phyloP scores from a whole-genome alignment of 1,139 yeast genomes.

The Suhomyces anneliseae region DNA sequence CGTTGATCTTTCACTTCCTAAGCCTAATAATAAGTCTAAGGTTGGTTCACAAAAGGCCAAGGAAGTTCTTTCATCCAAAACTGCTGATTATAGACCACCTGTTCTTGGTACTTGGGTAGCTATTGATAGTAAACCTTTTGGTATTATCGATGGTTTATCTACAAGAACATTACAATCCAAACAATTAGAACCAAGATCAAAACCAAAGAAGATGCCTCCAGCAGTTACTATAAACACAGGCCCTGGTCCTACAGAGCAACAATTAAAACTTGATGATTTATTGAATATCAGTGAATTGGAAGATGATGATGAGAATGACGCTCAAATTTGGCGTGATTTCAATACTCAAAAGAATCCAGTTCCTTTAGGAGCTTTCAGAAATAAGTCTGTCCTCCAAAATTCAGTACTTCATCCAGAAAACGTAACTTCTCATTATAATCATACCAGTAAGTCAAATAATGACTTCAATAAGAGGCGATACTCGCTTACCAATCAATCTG shows the following conservation, averaged over 20 bases:
- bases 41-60: constrained; percentile 79
- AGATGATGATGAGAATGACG: constrained; percentile 65
- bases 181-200: constrained; percentile 20
- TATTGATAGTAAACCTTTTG: constrained; percentile 75
- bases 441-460: constrained; percentile 23
- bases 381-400: constrained; percentile 57
- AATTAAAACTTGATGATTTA: constrained; percentile 79
- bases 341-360: constrained; percentile 55
- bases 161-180: constrained; percentile 62
- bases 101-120: constrained; percentile 91
- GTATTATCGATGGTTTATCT: constrained; percentile 90
- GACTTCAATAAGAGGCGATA: constrained; percentile 18
- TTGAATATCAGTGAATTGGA: constrained; percentile 87
- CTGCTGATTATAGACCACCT: constrained; percentile 87
- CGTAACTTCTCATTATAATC: constrained; percentile 25
- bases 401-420: constrained; percentile 24
- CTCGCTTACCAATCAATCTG: constrained; percentile 14
- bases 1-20: constrained; percentile 77
- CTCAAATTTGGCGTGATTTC: constrained; percentile 53
- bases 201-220: constrained; percentile 20
- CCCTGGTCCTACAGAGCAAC: constrained; percentile 43
- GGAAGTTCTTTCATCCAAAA: constrained; percentile 83
- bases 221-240: constrained; percentile 2
- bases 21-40: constrained; percentile 51
- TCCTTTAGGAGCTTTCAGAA: constrained; percentile 87